Conservation (phyloP, 352 stramenopile species). For the Globisporangium barbulae region DNA sequence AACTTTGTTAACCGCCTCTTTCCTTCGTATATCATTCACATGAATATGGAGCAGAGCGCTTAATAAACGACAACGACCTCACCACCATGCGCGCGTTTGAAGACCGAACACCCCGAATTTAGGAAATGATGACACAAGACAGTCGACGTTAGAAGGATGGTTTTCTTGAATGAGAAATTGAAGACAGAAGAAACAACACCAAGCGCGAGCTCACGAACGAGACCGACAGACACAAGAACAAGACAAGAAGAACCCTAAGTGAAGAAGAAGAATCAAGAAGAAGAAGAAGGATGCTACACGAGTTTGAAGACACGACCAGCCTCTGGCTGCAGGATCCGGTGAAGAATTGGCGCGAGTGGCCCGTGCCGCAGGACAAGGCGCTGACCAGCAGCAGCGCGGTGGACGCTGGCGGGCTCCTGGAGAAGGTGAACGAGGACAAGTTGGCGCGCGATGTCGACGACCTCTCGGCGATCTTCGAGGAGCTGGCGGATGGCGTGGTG, state of each 20-base stretch:
- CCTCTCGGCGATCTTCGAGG: slow-evolving; percentile 70
- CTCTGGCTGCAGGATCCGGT: slow-evolving; percentile 54
- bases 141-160: slow-evolving; percentile 78
- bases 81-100: slow-evolving; percentile 37
- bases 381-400: slow-evolving; percentile 9
- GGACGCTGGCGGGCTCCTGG: slow-evolving; percentile 33
- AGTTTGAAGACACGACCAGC: slow-evolving; percentile 50
- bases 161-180: slow-evolving; percentile 76
- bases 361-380: slow-evolving; percentile 40
- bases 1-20: slow-evolving; percentile 56
- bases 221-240: slow-evolving; percentile 33
- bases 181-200: slow-evolving; percentile 52
- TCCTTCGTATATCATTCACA: slow-evolving; percentile 50
- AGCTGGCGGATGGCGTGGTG: slow-evolving; percentile 52
- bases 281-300: slow-evolving; percentile 51
- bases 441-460: slow-evolving; percentile 75
- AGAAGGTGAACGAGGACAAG: slow-evolving; percentile 73
- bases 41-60: slow-evolving; percentile 53
- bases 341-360: slow-evolving; percentile 50
- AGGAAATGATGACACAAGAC: slow-evolving; percentile 75
- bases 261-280: slow-evolving; percentile 30
- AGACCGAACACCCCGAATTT: slow-evolving; percentile 52
- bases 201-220: slow-evolving; percentile 14
- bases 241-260: slow-evolving; percentile 27
- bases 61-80: slow-evolving; percentile 20